Evolutionary conservation across 257 asterid species (phyloP).

Genomic region (Nicotiana paniculata): DNA sequence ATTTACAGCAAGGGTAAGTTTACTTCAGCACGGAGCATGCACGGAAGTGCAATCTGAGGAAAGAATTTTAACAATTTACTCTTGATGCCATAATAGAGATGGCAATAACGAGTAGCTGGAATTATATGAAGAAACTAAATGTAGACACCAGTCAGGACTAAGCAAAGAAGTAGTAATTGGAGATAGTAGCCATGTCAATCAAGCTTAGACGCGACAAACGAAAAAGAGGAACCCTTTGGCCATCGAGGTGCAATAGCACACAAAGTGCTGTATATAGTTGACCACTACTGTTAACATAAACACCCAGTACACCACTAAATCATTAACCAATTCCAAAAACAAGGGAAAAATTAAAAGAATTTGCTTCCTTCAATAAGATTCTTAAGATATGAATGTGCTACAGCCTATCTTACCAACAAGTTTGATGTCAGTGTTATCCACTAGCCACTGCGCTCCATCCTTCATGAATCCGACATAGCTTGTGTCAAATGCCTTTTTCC

Average conservation of each 20-base stretch:
- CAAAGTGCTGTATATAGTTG: background rate
- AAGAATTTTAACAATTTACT: background rate
- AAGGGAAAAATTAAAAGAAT: no score
- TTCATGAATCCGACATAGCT: slow-evolving; percentile 89
- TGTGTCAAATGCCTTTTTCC: slow-evolving; percentile 74
- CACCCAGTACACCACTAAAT: background rate
- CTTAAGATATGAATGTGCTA: background rate
- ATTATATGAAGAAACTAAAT: background rate
- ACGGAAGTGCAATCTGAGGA: background rate
- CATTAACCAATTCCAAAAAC: background rate
- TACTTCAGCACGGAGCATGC: background rate
- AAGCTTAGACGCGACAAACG: background rate
- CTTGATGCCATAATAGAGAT: background rate
- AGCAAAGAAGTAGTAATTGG: background rate
- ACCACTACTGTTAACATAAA: background rate
- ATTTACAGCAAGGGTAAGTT: background rate
- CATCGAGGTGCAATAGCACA: background rate
- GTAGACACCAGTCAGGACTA: background rate
- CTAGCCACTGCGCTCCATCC: slow-evolving; percentile 95
- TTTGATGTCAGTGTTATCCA: slow-evolving; percentile 88
- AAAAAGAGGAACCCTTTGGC: background rate
- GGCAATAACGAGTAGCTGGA: background rate
- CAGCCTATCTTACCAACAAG: slow-evolving; percentile 62
- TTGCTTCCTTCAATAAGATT: background rate
- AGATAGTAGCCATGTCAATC: background rate